phyloP scores from a whole-genome alignment of 2,329 filamentous ascomycete species.

The Ophiostoma populinum region DNA sequence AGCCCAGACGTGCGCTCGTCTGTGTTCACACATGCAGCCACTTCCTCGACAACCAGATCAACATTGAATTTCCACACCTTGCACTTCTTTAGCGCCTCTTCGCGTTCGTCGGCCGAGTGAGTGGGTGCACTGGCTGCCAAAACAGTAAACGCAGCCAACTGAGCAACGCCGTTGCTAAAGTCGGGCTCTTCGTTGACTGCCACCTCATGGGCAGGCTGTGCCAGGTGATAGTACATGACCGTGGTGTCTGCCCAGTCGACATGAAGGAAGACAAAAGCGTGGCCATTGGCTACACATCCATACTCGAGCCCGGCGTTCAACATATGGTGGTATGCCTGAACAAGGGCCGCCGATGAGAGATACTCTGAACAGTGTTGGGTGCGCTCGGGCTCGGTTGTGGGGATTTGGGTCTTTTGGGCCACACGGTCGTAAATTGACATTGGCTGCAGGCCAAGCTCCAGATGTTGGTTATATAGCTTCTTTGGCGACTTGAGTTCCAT shows the following conservation, averaged over 20 bases:
- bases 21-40: too few species aligned
- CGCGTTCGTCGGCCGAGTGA: too few species aligned
- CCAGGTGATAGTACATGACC: constrained; percentile 18
- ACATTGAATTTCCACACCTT: too few species aligned
- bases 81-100: too few species aligned
- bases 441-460: constrained; percentile 23
- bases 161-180: constrained; percentile 15
- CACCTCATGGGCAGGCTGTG: constrained; percentile 15
- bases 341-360: constrained; percentile 22
- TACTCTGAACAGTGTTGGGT: constrained; percentile 5
- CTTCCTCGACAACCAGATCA: too few species aligned
- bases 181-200: constrained; percentile 11
- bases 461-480: constrained; percentile 18
- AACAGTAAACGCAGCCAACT: constrained; percentile 8
- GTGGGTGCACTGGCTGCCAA: too few species aligned
- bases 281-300: constrained; percentile 24
- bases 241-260: constrained; percentile 12
- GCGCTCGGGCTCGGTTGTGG: constrained; percentile 7
- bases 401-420: constrained; percentile 13
- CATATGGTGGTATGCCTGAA: constrained; percentile 33
- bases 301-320: constrained; percentile 26
- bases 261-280: constrained; percentile 26
- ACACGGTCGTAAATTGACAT: constrained; percentile 23
- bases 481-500: too few species aligned
- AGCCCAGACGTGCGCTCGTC: too few species aligned